Conservation (phyloP, 164 flowering plant species). For the Stephania japonica region DNA sequence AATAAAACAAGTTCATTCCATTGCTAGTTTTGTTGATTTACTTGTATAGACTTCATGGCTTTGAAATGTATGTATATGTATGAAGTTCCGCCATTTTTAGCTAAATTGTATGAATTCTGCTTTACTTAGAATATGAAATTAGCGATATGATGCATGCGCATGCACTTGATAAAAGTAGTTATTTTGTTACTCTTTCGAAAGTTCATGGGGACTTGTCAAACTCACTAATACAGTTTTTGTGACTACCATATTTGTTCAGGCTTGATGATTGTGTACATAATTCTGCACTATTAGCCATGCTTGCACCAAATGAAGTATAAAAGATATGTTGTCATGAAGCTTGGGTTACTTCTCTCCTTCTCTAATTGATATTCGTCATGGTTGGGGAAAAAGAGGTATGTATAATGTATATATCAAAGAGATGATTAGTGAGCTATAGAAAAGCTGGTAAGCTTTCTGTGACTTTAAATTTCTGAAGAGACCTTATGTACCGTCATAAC, state of each 20-base stretch:
- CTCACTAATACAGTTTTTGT: not conserved
- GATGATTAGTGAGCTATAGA: not conserved
- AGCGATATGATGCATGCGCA: not conserved
- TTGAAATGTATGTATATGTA: too few species aligned
- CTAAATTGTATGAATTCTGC: not conserved
- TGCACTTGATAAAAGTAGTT: not conserved
- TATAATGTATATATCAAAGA: too few species aligned
- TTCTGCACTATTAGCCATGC: not conserved
- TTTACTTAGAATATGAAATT: not conserved
- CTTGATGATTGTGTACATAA: not conserved
- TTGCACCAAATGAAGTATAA: not conserved
- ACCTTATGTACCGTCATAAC: not conserved
- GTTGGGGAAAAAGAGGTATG: not conserved
- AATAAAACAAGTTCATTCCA: not conserved
- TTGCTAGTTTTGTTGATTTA: not conserved
- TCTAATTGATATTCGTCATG: not conserved
- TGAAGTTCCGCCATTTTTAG: not conserved
- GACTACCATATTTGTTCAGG: not conserved
- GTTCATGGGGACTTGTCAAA: not conserved
- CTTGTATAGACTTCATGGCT: not conserved
- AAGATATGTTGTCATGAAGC: not conserved
- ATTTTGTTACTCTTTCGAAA: not conserved
- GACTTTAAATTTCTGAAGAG: not conserved
- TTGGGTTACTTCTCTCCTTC: not conserved
- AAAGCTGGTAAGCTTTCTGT: not conserved